Evolutionary conservation across 179 eudicot genomes (phyloP), one percentile per base, ranked within the genome.

Genomic region (Corrigiola litoralis): DNA sequence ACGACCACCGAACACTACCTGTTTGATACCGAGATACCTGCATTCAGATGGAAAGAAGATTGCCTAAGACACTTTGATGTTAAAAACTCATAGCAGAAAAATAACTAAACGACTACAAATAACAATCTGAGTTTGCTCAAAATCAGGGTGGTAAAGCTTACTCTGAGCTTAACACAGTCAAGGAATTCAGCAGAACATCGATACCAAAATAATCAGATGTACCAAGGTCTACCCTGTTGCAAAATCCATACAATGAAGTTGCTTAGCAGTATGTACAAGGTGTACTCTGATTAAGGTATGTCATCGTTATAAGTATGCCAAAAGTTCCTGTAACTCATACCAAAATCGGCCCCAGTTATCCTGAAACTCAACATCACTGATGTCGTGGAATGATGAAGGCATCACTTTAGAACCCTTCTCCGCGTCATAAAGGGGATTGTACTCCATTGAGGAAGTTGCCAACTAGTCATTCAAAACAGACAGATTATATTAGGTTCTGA

Each of bases 301-400:
- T 44, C 13, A 23, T 12, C 24, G 40, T 16, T 33, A 34, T 17
- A 53, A 49, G 38, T 12, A 32, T 28, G 49, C 34, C 27, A 69
- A 66, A 34, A 31, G 38, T 34, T 51, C 29, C 5, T 59, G 66
- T 28, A 64, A 63, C 17, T 38, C 83, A 20, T 87, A 92, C 98
- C 98, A 80, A 66, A 92, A 81, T 0, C 98, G 88, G 44, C 88
- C 98, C 98, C 96, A 92, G 69, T 87, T 89, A 75, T 92, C 98
- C 76, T 92, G 98, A 79, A 92, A 92, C 65, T 90, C 92, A 28
- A 92, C 84, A 61, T 90, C 79, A 63, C 98, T 53, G 32, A 92
- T 87, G 57, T 92, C 98, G 79, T 92, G 97, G 77, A 92, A 87
- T 48, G 98, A 90, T 32, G 96, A 86, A 68, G 97, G 97, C 89